phyloP scores from a whole-genome alignment of 2,329 filamentous ascomycete genomes.

The Fusarium sacchari region DNA sequence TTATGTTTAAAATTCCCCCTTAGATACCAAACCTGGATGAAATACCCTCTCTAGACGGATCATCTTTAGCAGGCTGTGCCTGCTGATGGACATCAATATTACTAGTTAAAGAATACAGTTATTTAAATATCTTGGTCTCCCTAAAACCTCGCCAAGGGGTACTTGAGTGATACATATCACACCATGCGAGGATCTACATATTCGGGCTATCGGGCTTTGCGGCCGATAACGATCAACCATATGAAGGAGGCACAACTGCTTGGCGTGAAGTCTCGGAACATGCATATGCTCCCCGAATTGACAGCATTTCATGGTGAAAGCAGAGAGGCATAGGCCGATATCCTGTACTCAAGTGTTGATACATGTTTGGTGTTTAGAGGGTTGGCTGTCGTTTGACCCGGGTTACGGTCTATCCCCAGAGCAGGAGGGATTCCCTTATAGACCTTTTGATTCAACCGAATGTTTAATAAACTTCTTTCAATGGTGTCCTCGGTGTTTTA shows the following conservation, averaged over 20 bases:
- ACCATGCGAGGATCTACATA: too few species aligned
- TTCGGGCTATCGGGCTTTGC: not conserved
- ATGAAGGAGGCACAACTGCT: not conserved
- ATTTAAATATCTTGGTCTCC: not conserved
- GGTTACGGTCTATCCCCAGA: not conserved
- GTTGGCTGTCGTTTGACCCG: not conserved
- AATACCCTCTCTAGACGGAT: constrained; percentile 35
- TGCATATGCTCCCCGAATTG: not conserved
- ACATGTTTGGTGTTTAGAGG: not conserved
- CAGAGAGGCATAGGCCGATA: not conserved
- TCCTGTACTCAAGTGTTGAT: not conserved
- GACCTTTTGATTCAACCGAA: not conserved
- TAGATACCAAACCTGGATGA: constrained; percentile 37
- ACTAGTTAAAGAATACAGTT: constrained; percentile 21
- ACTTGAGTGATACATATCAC: not conserved
- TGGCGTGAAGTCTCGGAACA: too few species aligned
- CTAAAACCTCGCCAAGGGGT: too few species aligned
- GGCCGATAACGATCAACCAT: not conserved
- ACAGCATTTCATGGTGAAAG: not conserved
- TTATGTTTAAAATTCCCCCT: constrained; percentile 30
- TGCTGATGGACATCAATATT: constrained; percentile 24
- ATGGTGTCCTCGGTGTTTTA: not conserved
- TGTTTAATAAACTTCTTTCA: not conserved
- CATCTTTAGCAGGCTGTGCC: constrained; percentile 22
- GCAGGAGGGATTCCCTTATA: not conserved